Evolutionary conservation across 2,329 filamentous ascomycete species (phyloP).

Genomic region (Colletotrichum scovillei): DNA sequence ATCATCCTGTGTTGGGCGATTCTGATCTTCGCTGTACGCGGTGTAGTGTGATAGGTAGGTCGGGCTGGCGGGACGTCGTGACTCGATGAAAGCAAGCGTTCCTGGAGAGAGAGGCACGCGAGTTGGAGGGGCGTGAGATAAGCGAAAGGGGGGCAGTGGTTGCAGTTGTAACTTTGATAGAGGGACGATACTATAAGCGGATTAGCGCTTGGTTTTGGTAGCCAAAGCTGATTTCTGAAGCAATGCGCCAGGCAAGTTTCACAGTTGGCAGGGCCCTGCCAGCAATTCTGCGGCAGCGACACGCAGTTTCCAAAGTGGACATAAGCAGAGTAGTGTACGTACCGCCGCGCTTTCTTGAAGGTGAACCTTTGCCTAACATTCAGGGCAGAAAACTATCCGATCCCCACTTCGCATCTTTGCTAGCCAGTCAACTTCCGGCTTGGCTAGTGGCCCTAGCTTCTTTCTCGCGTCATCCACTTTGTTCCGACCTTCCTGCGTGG

Average conservation of each 20-base stretch:
- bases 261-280: constrained; percentile 48
- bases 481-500: not conserved
- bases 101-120: not conserved
- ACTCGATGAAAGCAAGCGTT: constrained; percentile 22
- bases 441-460: constrained; percentile 9
- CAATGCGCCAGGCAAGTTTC: constrained; percentile 64
- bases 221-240: constrained; percentile 56
- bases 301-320: constrained; percentile 20
- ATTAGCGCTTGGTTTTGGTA: constrained; percentile 49
- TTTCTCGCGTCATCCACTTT: not conserved
- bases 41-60: constrained; percentile 3
- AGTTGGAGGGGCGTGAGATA: constrained; percentile 40
- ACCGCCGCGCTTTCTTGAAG: not conserved
- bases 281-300: constrained; percentile 29
- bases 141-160: constrained; percentile 39
- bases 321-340: constrained; percentile 2
- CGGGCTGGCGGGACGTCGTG: constrained; percentile 2
- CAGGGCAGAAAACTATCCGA: not conserved
- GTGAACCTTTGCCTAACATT: not conserved
- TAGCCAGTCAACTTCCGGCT: constrained; percentile 17
- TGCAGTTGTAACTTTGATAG: constrained; percentile 32
- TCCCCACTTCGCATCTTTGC: not conserved
- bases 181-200: constrained; percentile 29
- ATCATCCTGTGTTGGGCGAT: constrained; percentile 10
- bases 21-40: not conserved